A percentile compares a stretch with the other conserved stretches of the same genome.
These are phyloP conservation scores for Skeletonema menzelii DNA, from an alignment of 108 stramenopile genomes.

Conservation along the genomic window DNA sequence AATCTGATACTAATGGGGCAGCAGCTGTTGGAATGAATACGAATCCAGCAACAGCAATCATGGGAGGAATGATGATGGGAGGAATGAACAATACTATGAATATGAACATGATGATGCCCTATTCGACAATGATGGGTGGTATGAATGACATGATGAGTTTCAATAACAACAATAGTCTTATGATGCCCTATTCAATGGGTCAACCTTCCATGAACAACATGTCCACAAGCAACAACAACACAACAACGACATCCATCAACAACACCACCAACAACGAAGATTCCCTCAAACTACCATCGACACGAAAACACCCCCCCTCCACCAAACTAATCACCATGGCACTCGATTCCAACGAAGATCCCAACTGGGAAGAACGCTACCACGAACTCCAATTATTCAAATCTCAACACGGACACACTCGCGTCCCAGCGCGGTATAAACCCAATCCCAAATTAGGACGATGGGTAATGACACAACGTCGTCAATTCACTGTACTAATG, in stretches of 20 bases:
- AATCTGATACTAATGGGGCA: not conserved
- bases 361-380: conserved; percentile 6
- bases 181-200: not conserved
- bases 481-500: conserved; percentile 9
- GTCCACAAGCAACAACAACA: not conserved
- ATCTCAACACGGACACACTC: conserved; percentile 1
- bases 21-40: not conserved
- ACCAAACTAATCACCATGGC: not conserved
- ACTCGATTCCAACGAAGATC: not conserved
- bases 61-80: not conserved
- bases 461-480: conserved; percentile 12
- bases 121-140: not conserved
- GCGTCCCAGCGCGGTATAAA: conserved; percentile 3
- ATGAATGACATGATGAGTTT: not conserved
- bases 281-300: not conserved
- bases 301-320: not conserved
- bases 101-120: not conserved
- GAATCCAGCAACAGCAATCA: not conserved
- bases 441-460: not conserved
- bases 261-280: not conserved
- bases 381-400: conserved; percentile 1
- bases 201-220: not conserved
- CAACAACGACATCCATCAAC: not conserved
- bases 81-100: not conserved
- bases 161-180: not conserved